These are phyloP conservation scores for Fusarium pseudocircinatum DNA, from an alignment of 2,329 filamentous ascomycete genomes.

Conservation along the genomic window DNA sequence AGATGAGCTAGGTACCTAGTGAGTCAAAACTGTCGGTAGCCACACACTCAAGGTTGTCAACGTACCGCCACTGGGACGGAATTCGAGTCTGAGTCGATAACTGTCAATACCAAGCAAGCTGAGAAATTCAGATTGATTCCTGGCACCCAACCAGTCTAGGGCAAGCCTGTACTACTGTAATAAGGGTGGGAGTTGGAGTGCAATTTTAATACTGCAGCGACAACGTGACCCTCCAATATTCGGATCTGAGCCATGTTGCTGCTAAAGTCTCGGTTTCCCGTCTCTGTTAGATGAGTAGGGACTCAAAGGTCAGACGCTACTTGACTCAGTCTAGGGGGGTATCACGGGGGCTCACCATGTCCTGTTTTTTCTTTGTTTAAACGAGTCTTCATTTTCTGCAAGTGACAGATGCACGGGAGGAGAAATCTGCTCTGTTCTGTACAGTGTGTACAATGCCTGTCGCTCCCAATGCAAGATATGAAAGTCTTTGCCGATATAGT, in stretches of 20 bases:
- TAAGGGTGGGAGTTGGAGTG: slow-evolving; percentile 18
- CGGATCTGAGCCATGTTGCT: slow-evolving; percentile 31
- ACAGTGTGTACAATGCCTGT: slow-evolving; percentile 1
- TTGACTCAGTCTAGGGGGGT: slow-evolving; percentile 32
- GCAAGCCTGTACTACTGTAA: not conserved
- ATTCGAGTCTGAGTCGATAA: not conserved
- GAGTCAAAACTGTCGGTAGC: slow-evolving; percentile 24
- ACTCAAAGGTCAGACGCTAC: slow-evolving; percentile 38
- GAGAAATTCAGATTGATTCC: not conserved
- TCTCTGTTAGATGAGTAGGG: slow-evolving; percentile 38
- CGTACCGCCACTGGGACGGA: slow-evolving; percentile 24
- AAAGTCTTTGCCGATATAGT: not conserved
- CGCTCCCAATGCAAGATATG: not conserved
- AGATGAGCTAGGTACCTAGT: not conserved
- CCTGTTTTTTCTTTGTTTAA: slow-evolving; percentile 11
- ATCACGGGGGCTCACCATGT: slow-evolving; percentile 22
- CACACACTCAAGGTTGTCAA: slow-evolving; percentile 6
- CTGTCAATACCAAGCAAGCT: not conserved
- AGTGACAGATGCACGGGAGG: not conserved
- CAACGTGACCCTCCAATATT: slow-evolving; percentile 37
- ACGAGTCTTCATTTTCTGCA: slow-evolving; percentile 4
- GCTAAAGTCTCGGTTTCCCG: slow-evolving; percentile 29
- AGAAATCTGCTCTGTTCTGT: not conserved
- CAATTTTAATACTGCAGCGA: slow-evolving; percentile 38
- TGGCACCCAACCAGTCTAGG: not conserved